Conservation (phyloP, 73 alveolate genomes). For the Tetrahymena elliotti region DNA sequence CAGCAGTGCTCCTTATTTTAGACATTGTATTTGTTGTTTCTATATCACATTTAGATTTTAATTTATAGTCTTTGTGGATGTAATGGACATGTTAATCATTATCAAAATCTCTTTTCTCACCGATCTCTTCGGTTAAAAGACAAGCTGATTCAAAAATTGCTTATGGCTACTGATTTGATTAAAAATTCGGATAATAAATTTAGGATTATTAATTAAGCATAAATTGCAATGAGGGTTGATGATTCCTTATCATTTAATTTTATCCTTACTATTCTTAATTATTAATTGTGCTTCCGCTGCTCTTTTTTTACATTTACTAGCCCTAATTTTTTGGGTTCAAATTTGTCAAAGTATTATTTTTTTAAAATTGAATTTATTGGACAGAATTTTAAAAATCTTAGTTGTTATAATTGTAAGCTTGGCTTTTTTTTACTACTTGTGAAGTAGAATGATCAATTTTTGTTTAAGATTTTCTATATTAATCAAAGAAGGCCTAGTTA, state of each 20-base stretch:
- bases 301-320: background rate
- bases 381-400: background rate
- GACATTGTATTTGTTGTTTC: background rate
- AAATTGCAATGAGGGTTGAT: background rate
- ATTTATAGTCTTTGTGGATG: background rate
- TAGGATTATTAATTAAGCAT: background rate
- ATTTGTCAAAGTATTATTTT: background rate
- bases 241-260: background rate
- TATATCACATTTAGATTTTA: background rate
- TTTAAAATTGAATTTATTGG: background rate
- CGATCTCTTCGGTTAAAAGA: background rate
- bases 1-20: background rate
- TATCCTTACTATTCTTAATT: background rate
- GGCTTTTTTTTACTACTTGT: background rate
- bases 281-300: background rate
- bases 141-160: background rate
- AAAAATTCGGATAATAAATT: background rate
- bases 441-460: background rate
- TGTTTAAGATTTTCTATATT: background rate
- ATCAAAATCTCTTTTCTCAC: background rate
- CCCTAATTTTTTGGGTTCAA: background rate
- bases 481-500: background rate
- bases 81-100: background rate
- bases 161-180: background rate
- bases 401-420: background rate